phyloP scores from a whole-genome alignment of 306 rosid species.

The Carpinus fangiana region DNA sequence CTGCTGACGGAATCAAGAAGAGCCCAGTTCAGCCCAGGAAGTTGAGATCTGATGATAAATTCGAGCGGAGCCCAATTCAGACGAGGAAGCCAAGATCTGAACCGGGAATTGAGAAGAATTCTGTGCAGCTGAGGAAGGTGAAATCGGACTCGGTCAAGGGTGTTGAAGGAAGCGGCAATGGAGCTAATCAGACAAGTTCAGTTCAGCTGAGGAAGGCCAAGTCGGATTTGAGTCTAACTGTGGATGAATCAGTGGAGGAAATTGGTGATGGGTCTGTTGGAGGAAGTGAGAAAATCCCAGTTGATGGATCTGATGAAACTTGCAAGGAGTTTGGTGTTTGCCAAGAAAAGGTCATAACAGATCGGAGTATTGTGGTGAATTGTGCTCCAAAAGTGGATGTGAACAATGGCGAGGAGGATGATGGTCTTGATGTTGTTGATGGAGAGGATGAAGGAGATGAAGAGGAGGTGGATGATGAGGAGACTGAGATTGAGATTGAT shows the following conservation, averaged over 20 bases:
- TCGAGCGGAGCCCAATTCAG: conserved; percentile 38
- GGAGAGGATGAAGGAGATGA: conserved; percentile 31
- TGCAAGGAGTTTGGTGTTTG: conserved; percentile 58
- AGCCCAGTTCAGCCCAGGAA: conserved; percentile 48
- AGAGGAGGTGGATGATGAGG: conserved; percentile 31
- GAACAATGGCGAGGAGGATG: conserved; percentile 21
- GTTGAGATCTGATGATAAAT: conserved; percentile 46
- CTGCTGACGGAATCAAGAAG: conserved; percentile 50
- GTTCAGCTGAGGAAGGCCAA: conserved; percentile 46
- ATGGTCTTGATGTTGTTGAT: conserved; percentile 8
- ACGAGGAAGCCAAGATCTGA: conserved; percentile 52
- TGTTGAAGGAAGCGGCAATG: conserved; percentile 16
- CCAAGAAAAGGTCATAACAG: conserved; percentile 52
- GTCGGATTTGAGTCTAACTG: conserved; percentile 29
- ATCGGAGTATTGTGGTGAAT: conserved; percentile 21
- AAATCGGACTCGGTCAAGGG: conserved; percentile 45
- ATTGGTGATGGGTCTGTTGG: conserved; percentile 29
- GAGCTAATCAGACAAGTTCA: conserved; percentile 21
- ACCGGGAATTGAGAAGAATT: conserved; percentile 28
- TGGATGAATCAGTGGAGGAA: conserved; percentile 29
- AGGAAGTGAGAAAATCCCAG: conserved; percentile 42
- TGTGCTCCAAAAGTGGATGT: conserved; percentile 35
- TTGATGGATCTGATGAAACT: conserved; percentile 45
- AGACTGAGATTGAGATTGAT: conserved; percentile 48
- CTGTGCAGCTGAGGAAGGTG: conserved; percentile 45